A percentile compares a stretch with the other conserved stretches of the same genome.
phyloP scores from a whole-genome alignment of 768 basidiomycete genomes.

The Calvatia gigantea region DNA sequence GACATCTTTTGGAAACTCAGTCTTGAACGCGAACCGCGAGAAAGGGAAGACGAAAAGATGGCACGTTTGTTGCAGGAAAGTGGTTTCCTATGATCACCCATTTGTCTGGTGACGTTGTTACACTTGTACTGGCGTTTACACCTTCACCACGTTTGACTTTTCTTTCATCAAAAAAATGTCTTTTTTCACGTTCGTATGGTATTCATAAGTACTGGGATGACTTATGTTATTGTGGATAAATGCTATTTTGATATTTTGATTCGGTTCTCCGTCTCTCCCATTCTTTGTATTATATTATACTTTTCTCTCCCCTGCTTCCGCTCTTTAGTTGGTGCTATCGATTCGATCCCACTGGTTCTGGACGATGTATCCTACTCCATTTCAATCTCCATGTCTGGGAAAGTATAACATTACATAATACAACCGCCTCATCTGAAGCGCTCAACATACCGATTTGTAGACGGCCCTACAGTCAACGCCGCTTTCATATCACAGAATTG shows the following conservation, averaged over 20 bases:
- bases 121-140: background rate
- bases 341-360: too few species aligned
- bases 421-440: too few species aligned
- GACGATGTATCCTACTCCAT: too few species aligned
- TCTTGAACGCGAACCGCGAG: conserved; percentile 86
- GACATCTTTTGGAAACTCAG: conserved; percentile 85
- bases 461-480: too few species aligned
- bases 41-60: conserved; percentile 97
- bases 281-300: background rate
- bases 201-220: conserved; percentile 19
- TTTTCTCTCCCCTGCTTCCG: background rate
- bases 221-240: conserved; percentile 20
- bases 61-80: conserved; percentile 84
- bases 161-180: background rate
- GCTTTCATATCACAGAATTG: too few species aligned
- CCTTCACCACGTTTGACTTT: background rate
- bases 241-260: background rate
- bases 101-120: background rate
- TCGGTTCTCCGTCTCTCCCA: background rate
- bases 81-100: conserved; percentile 60
- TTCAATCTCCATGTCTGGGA: too few species aligned
- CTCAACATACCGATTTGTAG: too few species aligned
- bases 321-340: background rate
- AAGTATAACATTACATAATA: too few species aligned
- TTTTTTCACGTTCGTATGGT: conserved; percentile 11